Conservation (phyloP, 352 stramenopile species). For the Pythium folliculosum region DNA sequence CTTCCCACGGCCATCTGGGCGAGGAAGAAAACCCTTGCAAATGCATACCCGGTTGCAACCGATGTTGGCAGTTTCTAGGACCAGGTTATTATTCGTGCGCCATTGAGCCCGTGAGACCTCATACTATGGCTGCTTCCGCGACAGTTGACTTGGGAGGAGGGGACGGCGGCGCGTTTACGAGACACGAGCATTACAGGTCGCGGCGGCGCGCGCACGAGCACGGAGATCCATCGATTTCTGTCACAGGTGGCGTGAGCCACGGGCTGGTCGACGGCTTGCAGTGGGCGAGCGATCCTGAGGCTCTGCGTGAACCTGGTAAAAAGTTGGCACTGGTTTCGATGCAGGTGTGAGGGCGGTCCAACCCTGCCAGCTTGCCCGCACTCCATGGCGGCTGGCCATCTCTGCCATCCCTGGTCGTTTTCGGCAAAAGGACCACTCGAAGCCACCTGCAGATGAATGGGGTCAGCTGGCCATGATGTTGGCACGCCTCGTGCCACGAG, state of each 20-base stretch:
- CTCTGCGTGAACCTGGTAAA: neutral
- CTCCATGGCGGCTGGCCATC: too few relatives aligned
- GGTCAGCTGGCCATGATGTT: slow-evolving; percentile 11
- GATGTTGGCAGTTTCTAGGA: too few relatives aligned
- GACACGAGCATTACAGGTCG: slow-evolving; percentile 5
- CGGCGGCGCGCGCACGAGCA: neutral
- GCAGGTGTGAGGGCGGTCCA: too few relatives aligned
- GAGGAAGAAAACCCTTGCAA: slow-evolving; percentile 7
- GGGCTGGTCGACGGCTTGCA: neutral
- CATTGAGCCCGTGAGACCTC: too few relatives aligned
- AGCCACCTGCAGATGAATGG: neutral
- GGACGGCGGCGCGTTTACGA: slow-evolving; percentile 7
- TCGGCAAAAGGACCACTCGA: neutral
- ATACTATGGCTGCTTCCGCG: too few relatives aligned
- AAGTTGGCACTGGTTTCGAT: too few relatives aligned
- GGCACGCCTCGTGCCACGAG: neutral
- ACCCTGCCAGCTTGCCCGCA: neutral
- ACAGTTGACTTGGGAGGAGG: neutral
- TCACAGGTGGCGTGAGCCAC: slow-evolving; percentile 1
- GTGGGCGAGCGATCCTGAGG: neutral
- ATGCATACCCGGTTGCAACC: neutral
- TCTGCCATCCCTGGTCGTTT: too few relatives aligned
- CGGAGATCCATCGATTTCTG: neutral
- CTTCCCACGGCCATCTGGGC: slow-evolving; percentile 13
- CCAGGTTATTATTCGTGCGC: too few relatives aligned